Conservation (phyloP, 225 moss, liverwort and hornwort genomes). For the Marchantia polymorpha region DNA sequence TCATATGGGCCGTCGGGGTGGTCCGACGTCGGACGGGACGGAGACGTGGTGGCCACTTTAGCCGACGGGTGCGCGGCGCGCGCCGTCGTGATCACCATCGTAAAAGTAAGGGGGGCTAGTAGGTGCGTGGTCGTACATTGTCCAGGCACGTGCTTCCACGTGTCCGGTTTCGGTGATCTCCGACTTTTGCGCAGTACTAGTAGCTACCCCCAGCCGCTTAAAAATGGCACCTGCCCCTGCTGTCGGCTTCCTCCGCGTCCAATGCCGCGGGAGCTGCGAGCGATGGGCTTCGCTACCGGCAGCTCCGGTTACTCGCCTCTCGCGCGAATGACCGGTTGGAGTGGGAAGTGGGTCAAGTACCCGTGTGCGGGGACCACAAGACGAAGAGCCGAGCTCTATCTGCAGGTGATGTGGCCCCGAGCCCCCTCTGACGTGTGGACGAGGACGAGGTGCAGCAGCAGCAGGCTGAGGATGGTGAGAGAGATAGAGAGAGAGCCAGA, state of each 20-base stretch:
- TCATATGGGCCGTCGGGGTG: background rate
- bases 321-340: background rate
- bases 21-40: background rate
- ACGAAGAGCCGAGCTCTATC: background rate
- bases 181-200: constrained; percentile 8
- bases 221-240: constrained; percentile 15
- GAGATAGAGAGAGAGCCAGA: background rate
- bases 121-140: constrained; percentile 15
- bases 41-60: constrained; percentile 4
- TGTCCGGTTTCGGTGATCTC: background rate
- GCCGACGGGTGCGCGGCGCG: constrained; percentile 8
- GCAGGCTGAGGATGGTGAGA: background rate
- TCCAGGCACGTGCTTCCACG: constrained; percentile 21
- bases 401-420: background rate
- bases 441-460: background rate
- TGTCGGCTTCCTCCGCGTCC: constrained; percentile 19
- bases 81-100: constrained; percentile 12
- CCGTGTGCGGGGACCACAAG: constrained; percentile 15
- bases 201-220: constrained; percentile 14
- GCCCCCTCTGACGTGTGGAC: constrained; percentile 1
- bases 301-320: constrained; percentile 6
- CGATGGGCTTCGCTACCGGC: constrained; percentile 1
- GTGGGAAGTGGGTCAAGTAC: background rate
- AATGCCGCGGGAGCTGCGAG: background rate
- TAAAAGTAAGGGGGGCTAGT: constrained; percentile 1